Evolutionary conservation across 495 filamentous ascomycete species (phyloP).

Genomic region (Xylaria sp.): DNA sequence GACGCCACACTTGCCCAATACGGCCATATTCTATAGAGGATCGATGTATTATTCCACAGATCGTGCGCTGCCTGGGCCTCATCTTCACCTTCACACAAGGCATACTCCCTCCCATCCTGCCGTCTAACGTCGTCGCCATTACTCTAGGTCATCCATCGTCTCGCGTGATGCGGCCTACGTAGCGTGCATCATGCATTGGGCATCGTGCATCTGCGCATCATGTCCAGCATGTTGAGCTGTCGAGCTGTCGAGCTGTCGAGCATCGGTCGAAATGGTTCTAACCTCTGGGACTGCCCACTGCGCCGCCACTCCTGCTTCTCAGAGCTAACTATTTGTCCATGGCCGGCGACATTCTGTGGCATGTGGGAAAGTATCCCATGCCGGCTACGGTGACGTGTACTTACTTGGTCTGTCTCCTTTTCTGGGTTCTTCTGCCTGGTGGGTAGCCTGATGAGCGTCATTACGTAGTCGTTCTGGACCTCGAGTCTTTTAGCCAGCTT

Average conservation of each 20-base stretch:
- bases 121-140: background rate
- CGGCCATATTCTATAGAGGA: background rate
- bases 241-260: background rate
- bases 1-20: conserved; percentile 16
- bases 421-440: background rate
- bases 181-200: conserved; percentile 3
- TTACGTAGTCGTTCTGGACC: background rate
- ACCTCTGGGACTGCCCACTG: background rate
- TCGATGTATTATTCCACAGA: conserved; percentile 1
- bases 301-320: background rate
- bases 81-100: conserved; percentile 22
- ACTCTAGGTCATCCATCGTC: conserved; percentile 2
- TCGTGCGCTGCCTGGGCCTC: conserved; percentile 5
- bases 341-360: background rate
- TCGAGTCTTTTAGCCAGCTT: background rate
- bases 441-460: background rate
- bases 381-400: background rate
- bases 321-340: background rate
- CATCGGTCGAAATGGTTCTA: background rate
- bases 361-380: background rate
- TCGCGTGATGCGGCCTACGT: background rate
- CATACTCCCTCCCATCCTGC: background rate
- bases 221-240: no score
- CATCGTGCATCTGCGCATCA: background rate
- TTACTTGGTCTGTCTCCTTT: background rate